phyloP scores from a whole-genome alignment of 345 rosid species.

The Viola odorata region DNA sequence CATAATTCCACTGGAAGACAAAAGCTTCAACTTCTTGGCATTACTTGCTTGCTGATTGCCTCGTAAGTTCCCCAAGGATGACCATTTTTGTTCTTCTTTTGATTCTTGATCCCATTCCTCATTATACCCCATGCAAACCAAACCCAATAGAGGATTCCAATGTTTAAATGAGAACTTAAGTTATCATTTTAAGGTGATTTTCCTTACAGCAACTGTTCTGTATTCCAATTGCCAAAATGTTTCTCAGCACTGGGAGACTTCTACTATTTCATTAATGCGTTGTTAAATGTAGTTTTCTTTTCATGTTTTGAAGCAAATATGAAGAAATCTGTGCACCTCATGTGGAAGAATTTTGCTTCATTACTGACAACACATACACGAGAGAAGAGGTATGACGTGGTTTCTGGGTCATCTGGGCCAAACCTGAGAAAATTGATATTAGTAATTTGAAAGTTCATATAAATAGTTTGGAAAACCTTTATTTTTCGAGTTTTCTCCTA shows the following conservation, averaged over 20 bases:
- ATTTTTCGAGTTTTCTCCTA: no score
- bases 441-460: not conserved
- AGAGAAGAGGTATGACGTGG: constrained; percentile 49
- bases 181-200: no score
- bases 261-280: not conserved
- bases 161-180: no score
- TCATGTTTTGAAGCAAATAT: constrained; percentile 50
- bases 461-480: not conserved
- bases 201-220: no score
- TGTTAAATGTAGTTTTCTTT: constrained; percentile 10
- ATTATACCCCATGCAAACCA: no score
- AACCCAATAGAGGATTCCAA: no score
- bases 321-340: constrained; percentile 87
- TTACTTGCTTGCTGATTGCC: constrained; percentile 90
- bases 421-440: not conserved
- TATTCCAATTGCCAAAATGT: no score
- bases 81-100: no score
- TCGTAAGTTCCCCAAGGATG: constrained; percentile 52
- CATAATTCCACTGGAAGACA: constrained; percentile 64
- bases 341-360: constrained; percentile 85
- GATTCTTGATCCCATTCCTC: no score
- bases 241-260: no score
- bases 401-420: not conserved
- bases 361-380: constrained; percentile 81
- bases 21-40: constrained; percentile 86